Evolutionary conservation across 768 basidiomycete species (phyloP).

Genomic region (Exidia glandulosa): DNA sequence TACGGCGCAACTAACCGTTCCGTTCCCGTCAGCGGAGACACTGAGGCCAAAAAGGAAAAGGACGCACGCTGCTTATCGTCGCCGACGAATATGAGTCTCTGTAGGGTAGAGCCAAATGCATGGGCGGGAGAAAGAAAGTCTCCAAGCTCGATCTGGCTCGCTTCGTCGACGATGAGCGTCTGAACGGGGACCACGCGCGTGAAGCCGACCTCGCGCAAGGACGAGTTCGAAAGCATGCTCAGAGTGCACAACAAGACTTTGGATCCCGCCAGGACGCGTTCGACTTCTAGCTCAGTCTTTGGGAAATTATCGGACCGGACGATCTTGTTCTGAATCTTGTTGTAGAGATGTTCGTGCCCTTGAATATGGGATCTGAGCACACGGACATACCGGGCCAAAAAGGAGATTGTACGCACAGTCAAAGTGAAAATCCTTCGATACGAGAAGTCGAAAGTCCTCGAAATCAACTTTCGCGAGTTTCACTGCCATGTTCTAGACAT

Average conservation of each 20-base stretch:
- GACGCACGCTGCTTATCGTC: slow-evolving; percentile 41
- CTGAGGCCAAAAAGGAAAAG: neutral
- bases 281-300: neutral
- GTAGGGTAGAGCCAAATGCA: slow-evolving; percentile 24
- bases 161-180: slow-evolving; percentile 40
- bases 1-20: slow-evolving; percentile 55
- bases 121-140: slow-evolving; percentile 32
- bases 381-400: too few species aligned
- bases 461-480: slow-evolving; percentile 44
- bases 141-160: slow-evolving; percentile 37
- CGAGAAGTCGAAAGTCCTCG: slow-evolving; percentile 48
- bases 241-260: slow-evolving; percentile 69
- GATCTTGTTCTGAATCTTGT: slow-evolving; percentile 32
- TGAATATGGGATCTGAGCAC: neutral
- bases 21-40: neutral
- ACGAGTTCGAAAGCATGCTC: slow-evolving; percentile 56
- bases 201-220: slow-evolving; percentile 18
- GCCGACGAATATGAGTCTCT: slow-evolving; percentile 41
- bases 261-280: slow-evolving; percentile 17
- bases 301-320: slow-evolving; percentile 45
- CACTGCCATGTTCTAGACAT: slow-evolving; percentile 57
- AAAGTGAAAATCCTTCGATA: slow-evolving; percentile 55
- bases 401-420: slow-evolving; percentile 33
- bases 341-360: slow-evolving; percentile 78
- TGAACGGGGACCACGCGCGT: slow-evolving; percentile 29